These are phyloP conservation scores for Botrytis cinerea DNA, from an alignment of 2,329 filamentous ascomycete species.

Conservation along the genomic window DNA sequence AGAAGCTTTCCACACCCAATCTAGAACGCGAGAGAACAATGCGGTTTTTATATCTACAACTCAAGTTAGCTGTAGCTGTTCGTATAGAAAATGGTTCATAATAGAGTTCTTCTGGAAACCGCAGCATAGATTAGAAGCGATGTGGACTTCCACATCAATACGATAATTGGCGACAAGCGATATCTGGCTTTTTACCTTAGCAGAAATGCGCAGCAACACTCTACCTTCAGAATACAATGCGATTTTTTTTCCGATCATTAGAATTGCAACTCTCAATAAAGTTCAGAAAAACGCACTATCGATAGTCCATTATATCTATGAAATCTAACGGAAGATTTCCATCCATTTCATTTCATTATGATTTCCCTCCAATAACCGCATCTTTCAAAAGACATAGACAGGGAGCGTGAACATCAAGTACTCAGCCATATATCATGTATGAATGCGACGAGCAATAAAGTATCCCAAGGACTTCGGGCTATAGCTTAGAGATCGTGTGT, in stretches of 20 bases:
- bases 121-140: not conserved
- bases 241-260: not conserved
- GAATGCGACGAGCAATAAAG: not conserved
- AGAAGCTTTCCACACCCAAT: not conserved
- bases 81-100: not conserved
- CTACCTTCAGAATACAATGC: accelerated
- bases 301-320: not conserved
- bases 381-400: not conserved
- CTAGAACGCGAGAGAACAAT: not conserved
- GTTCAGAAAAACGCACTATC: not conserved
- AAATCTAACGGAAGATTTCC: not conserved
- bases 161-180: not conserved
- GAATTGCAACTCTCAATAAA: too few species aligned
- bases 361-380: not conserved
- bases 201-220: not conserved
- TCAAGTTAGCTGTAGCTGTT: not conserved
- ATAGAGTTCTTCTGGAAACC: not conserved
- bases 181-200: not conserved
- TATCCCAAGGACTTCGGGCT: not conserved
- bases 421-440: not conserved
- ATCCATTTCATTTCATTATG: not conserved
- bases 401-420: not conserved
- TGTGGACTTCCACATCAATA: not conserved
- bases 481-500: not conserved
- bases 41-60: not conserved